A percentile compares a stretch with the other conserved stretches of the same genome.
phyloP scores from a whole-genome alignment of 73 alveolate species.

The Stentor coeruleus region DNA sequence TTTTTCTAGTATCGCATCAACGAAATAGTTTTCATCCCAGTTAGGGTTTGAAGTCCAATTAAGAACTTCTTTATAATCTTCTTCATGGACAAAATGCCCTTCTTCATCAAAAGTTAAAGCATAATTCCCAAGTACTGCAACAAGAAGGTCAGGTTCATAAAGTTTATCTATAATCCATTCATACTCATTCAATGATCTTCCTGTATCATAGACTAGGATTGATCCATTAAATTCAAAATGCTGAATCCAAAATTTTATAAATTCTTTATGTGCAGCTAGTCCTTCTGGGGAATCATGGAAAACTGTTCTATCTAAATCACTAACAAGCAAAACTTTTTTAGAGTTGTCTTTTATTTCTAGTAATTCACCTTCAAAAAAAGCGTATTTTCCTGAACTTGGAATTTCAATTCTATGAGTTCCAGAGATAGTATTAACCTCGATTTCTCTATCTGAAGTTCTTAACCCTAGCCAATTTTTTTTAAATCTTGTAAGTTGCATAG shows the following conservation, averaged over 20 bases:
- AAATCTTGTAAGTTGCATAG: too few species aligned
- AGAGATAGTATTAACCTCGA: too few species aligned
- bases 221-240: slow-evolving; percentile 18
- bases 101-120: neutral
- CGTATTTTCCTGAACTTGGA: too few species aligned
- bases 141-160: slow-evolving; percentile 7
- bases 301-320: neutral
- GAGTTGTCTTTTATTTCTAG: neutral
- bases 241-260: neutral
- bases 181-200: neutral
- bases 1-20: neutral
- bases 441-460: too few species aligned
- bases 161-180: neutral
- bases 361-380: neutral
- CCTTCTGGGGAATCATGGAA: neutral
- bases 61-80: neutral
- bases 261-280: neutral
- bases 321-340: neutral
- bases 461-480: too few species aligned
- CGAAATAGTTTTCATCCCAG: neutral
- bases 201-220: slow-evolving; percentile 12
- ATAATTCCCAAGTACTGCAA: neutral
- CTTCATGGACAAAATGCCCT: neutral
- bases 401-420: too few species aligned
- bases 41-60: neutral